Evolutionary conservation across 176 grass and related monocot species (phyloP), one percentile per base, ranked within the genome.

Genomic region (Eleusine indica): DNA sequence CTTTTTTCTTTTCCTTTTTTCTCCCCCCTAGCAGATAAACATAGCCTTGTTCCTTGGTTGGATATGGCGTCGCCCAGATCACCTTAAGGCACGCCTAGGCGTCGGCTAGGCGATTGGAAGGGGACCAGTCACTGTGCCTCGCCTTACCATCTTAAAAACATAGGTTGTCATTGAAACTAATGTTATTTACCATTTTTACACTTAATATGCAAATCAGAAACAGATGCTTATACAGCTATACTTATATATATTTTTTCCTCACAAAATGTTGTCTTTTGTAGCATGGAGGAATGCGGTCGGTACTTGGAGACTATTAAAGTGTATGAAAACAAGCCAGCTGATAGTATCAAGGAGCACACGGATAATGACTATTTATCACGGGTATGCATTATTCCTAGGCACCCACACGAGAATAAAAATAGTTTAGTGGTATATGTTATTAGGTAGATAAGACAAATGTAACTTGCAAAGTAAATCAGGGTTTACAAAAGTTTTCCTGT

Each of bases 281-380:
- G 96, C 86, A 77, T 92, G 77, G 96, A 99, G 85, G 96, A 99
- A 80, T 99, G 96, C 68, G 96, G 87, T 74, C 83, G 91, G 49
- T 99, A 96, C 79, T 90, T 99, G 89, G 96, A 99, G 83, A 96
- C 96, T n/a, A 92, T 99, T 22, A 99, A 98, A 98, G 91, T 94
- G 3, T 99, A 96, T 30, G 96, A 99, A 89, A 99, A 99, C 53
- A 99, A 99, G 72, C 73, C 96, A 71, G 93, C 96, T 83, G 96
- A 96, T 29, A 92, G 57, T 46, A 96, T 99, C 62, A 81, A 88
- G 1, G 96, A 96, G 75, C 96, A 99, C 72, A 93, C 61, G 61
- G 93, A 99, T 69, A 90, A 83, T 71, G 93, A 99, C 68, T 99
- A 96, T 87, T 84, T 99, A 73, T 96, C 96, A 81, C 83, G 91